Base-by-base conservation (phyloP, 768 basidiomycete genomes). In the Kwoniella sp. region DNA sequence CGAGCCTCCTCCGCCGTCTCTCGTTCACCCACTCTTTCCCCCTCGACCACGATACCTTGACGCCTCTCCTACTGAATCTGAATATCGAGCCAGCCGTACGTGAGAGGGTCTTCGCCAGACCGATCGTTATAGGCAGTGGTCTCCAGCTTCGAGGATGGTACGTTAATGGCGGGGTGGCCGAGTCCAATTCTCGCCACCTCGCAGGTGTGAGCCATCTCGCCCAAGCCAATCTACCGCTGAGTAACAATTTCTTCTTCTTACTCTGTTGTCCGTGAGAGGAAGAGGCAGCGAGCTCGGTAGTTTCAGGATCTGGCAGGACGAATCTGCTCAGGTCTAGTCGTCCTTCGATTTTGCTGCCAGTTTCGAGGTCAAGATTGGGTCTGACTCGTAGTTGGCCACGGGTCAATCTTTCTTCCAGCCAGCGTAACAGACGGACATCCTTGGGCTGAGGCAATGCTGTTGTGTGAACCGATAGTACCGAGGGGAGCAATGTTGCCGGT, bases 391-490 rank as follows among this genome's bases (percentile, higher is more conserved):
- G 20, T 22, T 54, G 55, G 8, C 67, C 63, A 12, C 67, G 55
- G 1, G 73, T 52, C 25, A 77, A 66, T n/a, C 28, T 63, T 2
- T 67, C 47, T 57, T 82, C 81, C n/a, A 81, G 23, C 63, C 71
- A 74, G n/a, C 79, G 71, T 1, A 82, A 65, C 1, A 75, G 17
- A 1, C 78, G 61, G 17, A 78, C 78, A 55, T 82, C 81, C 11
- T 65, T 65, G 4, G 72, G 68, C 34, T 76, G 61, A 23, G 73
- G 74, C 30, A 82, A 69, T 1, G 53, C 23, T 7, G 78, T 78
- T 2, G 77, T 80, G 37, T 79, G 66, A 13, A 82, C 78, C 12
- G 81, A 82, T 20, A 81, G 22, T 45, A 77, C 73, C 15, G 60
- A 52, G 8, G 41, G 41, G 20, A 45, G 41, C 41, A 17, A 45